These are phyloP conservation scores for Cytospora chrysosperma DNA, from an alignment of 2,329 filamentous ascomycete species.

Conservation along the genomic window DNA sequence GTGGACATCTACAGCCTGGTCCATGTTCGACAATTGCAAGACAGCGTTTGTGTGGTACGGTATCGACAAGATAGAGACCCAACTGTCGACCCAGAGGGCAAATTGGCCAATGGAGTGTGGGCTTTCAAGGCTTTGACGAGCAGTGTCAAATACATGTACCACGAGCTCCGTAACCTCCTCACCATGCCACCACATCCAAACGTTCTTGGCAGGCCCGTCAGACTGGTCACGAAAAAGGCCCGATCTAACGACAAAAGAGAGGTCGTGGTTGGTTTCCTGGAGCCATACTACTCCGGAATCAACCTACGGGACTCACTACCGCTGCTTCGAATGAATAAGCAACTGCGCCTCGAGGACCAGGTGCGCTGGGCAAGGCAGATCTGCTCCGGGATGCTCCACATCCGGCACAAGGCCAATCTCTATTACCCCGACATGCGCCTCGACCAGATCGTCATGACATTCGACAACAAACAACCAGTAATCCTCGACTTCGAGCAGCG, in stretches of 20 bases:
- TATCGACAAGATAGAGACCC: conserved; percentile 28
- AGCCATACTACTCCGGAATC: conserved; percentile 54
- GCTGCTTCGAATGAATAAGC: conserved; percentile 46
- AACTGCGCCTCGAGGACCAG: conserved; percentile 44
- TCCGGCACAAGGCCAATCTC: conserved; percentile 43
- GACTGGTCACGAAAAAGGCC: conserved; percentile 56
- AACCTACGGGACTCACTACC: conserved; percentile 56
- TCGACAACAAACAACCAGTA: conserved; percentile 43
- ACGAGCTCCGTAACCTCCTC: conserved; percentile 58
- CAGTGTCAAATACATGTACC: conserved; percentile 59
- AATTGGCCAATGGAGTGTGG: conserved; percentile 37
- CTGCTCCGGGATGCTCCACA: conserved; percentile 49
- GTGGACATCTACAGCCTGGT: conserved; percentile 51
- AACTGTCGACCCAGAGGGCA: not conserved
- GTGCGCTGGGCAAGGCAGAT: conserved; percentile 55
- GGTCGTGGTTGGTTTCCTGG: conserved; percentile 57
- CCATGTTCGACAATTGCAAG: conserved; percentile 54
- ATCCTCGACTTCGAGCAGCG: conserved; percentile 64
- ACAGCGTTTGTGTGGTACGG: conserved; percentile 57
- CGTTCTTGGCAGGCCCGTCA: conserved; percentile 50
- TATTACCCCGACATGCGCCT: conserved; percentile 61
- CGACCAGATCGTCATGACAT: conserved; percentile 57
- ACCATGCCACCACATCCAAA: conserved; percentile 51
- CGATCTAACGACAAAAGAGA: conserved; percentile 55
- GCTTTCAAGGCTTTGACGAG: conserved; percentile 60